Conservation (phyloP, 805 yeast genomes). For the Metschnikowia noctiluminum region DNA sequence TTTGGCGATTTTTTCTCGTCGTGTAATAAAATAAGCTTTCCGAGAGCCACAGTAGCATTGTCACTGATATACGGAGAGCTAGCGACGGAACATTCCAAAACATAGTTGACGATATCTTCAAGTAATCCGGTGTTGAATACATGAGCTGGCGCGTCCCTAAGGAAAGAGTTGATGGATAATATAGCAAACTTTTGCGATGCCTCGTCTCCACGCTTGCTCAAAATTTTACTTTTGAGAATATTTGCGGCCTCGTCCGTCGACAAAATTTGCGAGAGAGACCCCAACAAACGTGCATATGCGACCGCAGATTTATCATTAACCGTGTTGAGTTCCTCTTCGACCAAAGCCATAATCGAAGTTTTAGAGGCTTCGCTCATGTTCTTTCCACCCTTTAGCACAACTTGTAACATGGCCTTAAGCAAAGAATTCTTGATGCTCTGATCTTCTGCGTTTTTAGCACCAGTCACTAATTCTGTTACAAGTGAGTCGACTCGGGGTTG, state of each 20-base stretch:
- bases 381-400: constrained; percentile 73
- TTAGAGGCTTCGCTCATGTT: constrained; percentile 76
- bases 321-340: constrained; percentile 61
- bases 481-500: constrained; percentile 95
- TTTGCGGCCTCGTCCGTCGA: constrained; percentile 59
- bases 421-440: constrained; percentile 79
- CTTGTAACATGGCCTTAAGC: constrained; percentile 80
- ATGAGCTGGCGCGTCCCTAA: constrained; percentile 70
- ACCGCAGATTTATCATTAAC: constrained; percentile 60
- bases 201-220: constrained; percentile 44
- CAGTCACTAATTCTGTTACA: constrained; percentile 75
- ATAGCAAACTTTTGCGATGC: constrained; percentile 56
- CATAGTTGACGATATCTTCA: constrained; percentile 47
- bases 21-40: constrained; percentile 64
- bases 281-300: constrained; percentile 75
- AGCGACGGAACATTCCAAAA: constrained; percentile 44
- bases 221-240: constrained; percentile 57
- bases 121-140: constrained; percentile 52
- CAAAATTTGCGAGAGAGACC: constrained; percentile 68
- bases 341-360: constrained; percentile 60
- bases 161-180: constrained; percentile 72
- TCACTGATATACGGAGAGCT: constrained; percentile 58
- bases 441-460: constrained; percentile 64
- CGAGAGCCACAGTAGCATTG: constrained; percentile 74
- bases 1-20: constrained; percentile 34